These are phyloP conservation scores for Rhizophagus clarus DNA, from an alignment of 192 early-diverging fungal species.

Conservation along the genomic window DNA sequence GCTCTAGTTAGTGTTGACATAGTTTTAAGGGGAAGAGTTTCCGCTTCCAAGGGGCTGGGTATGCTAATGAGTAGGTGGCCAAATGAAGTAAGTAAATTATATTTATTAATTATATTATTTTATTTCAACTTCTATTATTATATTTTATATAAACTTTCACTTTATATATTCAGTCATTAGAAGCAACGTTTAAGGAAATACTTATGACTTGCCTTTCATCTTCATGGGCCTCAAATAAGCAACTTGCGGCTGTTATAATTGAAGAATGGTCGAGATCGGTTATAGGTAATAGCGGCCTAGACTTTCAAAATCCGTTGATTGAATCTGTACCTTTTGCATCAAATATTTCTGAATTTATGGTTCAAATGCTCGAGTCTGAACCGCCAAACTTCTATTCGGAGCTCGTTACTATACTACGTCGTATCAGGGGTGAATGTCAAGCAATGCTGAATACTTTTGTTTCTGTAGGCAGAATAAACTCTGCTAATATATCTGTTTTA, in stretches of 20 bases:
- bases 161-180: constrained; percentile 34
- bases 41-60: constrained; percentile 79
- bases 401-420: constrained; percentile 57
- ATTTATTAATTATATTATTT: background rate
- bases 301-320: constrained; percentile 40
- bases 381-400: constrained; percentile 65
- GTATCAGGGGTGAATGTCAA: constrained; percentile 69
- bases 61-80: constrained; percentile 65
- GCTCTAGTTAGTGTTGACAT: constrained; percentile 74
- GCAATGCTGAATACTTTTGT: constrained; percentile 62
- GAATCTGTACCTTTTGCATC: constrained; percentile 50
- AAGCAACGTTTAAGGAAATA: constrained; percentile 51
- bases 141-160: too few species aligned
- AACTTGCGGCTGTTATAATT: constrained; percentile 72
- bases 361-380: constrained; percentile 54
- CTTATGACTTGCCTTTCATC: constrained; percentile 67
- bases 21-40: constrained; percentile 80
- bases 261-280: constrained; percentile 80
- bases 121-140: too few species aligned
- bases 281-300: constrained; percentile 36
- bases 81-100: constrained; percentile 30
- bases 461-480: constrained; percentile 48
- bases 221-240: constrained; percentile 75
- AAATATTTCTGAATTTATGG: constrained; percentile 58
- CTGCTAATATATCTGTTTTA: constrained; percentile 50